These are phyloP conservation scores for Marchantia paleacea DNA, from an alignment of 225 moss, liverwort and hornwort genomes.

Conservation along the genomic window DNA sequence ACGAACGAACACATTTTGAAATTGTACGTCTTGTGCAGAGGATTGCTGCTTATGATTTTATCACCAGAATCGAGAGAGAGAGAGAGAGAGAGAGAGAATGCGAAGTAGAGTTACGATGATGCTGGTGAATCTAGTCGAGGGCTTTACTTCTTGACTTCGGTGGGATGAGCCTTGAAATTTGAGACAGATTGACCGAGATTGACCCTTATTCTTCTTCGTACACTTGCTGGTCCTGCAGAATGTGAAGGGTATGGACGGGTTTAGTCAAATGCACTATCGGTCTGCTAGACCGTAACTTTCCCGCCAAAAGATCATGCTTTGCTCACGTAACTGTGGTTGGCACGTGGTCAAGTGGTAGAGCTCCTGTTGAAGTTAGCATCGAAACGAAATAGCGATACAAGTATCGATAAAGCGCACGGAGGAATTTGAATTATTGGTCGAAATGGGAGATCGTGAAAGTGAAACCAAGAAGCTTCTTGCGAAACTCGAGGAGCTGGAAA, in stretches of 20 bases:
- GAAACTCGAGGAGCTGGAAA: slow-evolving; percentile 17
- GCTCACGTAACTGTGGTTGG: neutral
- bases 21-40: too few relatives aligned
- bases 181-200: neutral
- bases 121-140: neutral
- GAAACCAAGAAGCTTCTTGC: slow-evolving; percentile 24
- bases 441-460: slow-evolving; percentile 16
- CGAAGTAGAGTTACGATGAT: neutral
- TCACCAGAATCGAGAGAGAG: too few relatives aligned
- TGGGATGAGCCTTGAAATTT: neutral
- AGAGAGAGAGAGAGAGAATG: neutral
- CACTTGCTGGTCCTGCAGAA: neutral
- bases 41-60: too few relatives aligned
- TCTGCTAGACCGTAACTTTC: neutral
- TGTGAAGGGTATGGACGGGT: neutral
- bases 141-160: neutral
- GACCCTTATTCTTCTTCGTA: neutral
- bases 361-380: neutral
- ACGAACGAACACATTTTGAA: too few relatives aligned
- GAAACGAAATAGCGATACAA: neutral
- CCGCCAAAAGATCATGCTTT: neutral
- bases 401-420: neutral
- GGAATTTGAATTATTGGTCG: neutral
- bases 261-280: neutral
- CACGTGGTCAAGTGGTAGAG: neutral